Percentiles rank a stretch among this genome's conserved stretches.
These are phyloP conservation scores for Aspergillus puulaauensis DNA, from an alignment of 2,329 filamentous ascomycete species.

Conservation along the genomic window DNA sequence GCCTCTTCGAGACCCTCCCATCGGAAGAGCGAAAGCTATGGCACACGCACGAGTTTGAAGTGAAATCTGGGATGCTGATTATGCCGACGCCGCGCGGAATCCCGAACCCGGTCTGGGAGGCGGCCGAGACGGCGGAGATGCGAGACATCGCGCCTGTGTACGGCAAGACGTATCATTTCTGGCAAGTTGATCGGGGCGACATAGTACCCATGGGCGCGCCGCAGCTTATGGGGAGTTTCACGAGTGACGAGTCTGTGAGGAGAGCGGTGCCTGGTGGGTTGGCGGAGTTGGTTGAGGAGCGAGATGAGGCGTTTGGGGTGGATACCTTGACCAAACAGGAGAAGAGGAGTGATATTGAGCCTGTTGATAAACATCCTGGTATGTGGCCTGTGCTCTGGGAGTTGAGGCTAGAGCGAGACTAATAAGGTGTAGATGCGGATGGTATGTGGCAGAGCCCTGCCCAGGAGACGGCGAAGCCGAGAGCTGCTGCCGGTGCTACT, in stretches of 20 bases:
- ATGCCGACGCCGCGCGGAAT: slow-evolving; percentile 37
- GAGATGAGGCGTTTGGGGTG: slow-evolving; percentile 56
- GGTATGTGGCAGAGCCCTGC: slow-evolving; percentile 21
- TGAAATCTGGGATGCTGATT: slow-evolving; percentile 45
- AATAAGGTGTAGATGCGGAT: slow-evolving; percentile 33
- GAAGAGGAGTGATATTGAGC: slow-evolving; percentile 51
- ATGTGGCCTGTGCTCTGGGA: slow-evolving; percentile 11
- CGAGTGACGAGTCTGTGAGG: slow-evolving; percentile 26
- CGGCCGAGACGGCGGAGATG: slow-evolving; percentile 78
- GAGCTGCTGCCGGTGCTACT: too few relatives aligned
- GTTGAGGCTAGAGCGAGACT: background rate
- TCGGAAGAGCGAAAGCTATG: slow-evolving; percentile 70
- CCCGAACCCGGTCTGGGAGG: slow-evolving; percentile 67
- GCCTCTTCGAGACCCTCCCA: slow-evolving; percentile 66
- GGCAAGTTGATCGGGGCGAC: slow-evolving; percentile 78
- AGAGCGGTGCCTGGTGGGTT: slow-evolving; percentile 26
- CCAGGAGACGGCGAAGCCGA: too few relatives aligned
- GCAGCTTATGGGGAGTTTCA: slow-evolving; percentile 64
- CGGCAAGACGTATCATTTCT: slow-evolving; percentile 82
- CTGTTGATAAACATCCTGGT: slow-evolving; percentile 35
- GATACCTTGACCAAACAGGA: slow-evolving; percentile 54
- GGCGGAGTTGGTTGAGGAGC: slow-evolving; percentile 45
- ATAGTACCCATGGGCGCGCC: slow-evolving; percentile 60
- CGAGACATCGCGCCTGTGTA: slow-evolving; percentile 71
- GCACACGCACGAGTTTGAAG: slow-evolving; percentile 66